Conservation (phyloP, 139 green algal species). For the Medakamo hakoo region DNA sequence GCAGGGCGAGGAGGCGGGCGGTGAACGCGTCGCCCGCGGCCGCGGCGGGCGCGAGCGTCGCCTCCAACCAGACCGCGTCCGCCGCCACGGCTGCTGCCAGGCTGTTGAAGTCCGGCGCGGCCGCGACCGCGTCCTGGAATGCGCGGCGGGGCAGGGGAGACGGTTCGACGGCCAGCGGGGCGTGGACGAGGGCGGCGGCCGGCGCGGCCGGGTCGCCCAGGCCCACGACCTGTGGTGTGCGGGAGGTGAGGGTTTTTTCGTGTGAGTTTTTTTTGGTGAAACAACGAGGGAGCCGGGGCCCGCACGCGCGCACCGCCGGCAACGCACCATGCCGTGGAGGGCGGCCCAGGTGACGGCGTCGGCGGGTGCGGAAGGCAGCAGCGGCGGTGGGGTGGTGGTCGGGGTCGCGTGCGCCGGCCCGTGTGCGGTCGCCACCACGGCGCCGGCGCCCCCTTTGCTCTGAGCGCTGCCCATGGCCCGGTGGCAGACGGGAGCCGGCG, state of each 20-base stretch:
- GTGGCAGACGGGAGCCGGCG: no score
- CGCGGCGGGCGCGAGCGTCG: conserved; percentile 37
- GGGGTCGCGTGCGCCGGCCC: no score
- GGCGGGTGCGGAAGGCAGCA: background rate
- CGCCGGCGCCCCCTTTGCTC: no score
- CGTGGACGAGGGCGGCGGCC: conserved; percentile 41
- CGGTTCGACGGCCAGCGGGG: conserved; percentile 67
- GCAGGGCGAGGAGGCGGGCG: conserved; percentile 31
- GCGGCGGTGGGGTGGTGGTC: no score
- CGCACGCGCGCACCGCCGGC: no score
- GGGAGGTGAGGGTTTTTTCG: no score
- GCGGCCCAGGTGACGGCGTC: background rate
- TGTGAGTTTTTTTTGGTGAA: no score
- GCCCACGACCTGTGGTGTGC: conserved; percentile 17
- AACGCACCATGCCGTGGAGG: background rate
- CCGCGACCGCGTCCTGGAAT: conserved; percentile 30
- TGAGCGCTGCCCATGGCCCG: no score
- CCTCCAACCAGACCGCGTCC: conserved; percentile 59
- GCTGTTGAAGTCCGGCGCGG: conserved; percentile 52
- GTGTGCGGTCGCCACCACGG: no score
- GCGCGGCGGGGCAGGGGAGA: conserved; percentile 54
- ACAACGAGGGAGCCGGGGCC: no score
- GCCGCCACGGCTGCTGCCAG: conserved; percentile 60
- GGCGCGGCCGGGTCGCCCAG: conserved; percentile 16
- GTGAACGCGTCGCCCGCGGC: conserved; percentile 80